Evolutionary conservation across 257 asterid genomes (phyloP), one percentile per base, ranked within the genome.

Genomic region (Solanum tarapatanum): DNA sequence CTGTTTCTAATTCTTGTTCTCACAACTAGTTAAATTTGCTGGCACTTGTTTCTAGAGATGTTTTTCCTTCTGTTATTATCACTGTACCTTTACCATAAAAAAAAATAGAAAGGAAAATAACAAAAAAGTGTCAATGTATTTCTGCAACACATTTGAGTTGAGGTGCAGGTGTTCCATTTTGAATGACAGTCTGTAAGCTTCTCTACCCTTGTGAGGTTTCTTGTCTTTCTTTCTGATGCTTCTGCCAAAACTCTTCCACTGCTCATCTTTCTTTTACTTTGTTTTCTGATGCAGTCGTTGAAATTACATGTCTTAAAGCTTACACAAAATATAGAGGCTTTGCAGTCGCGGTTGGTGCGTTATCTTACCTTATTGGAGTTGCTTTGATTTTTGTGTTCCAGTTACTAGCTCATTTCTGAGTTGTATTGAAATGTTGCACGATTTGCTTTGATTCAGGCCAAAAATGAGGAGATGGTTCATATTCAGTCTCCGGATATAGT

Each of bases 271-370:
- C 87, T 86, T 89, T 37, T 85, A 89, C 66, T 88, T 90, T 84
- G 76, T 87, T 87, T 45, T 90, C 55, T 90, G 84, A 66, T 92
- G 95, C 99, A 97, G 99, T 96, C 99, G 89, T 92, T 97, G 92
- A 93, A 95, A 91, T 88, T 97, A 86, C 95, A 96, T 86, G 96
- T 97, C 88, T 88, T 97, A 90, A 94, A 96, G 98, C 99, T 97
- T 91, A 87, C 88, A 87, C 91, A 48, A 91, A 92, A 94, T 86
- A 90, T 97, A 89, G 98, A 93, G 55, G 89, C 88, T 66, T 88
- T 97, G 95, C 91, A 91, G 94, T 96, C 91, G 88, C 92, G 87
- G 89, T 89, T 95, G 99, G 99, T 97, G 93, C 39, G 85, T 83
- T 88, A 21, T 66, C 69, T 79, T 64, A 75, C 69, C 86, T 86